phyloP scores from a whole-genome alignment of 2,329 filamentous ascomycete genomes.

The Boeremia exigua region DNA sequence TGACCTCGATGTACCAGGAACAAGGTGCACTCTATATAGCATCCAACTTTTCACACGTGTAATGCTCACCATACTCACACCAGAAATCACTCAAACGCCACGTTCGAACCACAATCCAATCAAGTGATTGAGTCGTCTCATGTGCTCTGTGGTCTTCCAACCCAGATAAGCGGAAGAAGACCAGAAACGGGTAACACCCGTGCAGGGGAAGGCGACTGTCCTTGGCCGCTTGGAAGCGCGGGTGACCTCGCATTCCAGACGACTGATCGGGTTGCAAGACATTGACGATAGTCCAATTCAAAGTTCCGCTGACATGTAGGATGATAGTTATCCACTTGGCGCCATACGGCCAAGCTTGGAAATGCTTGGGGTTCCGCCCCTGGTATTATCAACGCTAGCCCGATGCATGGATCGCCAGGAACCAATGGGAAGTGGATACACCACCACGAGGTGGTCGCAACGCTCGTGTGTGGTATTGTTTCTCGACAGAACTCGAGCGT shows the following conservation, averaged over 20 bases:
- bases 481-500: conserved; percentile 1
- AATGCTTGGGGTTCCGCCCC: conserved; percentile 24
- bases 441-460: conserved; percentile 20
- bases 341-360: conserved; percentile 21
- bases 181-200: conserved; percentile 1
- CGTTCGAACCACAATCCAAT: conserved; percentile 17
- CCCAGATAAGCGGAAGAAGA: conserved; percentile 10
- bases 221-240: conserved; percentile 25
- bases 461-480: conserved; percentile 13
- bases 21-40: conserved; percentile 24
- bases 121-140: conserved; percentile 15
- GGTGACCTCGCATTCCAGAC: conserved; percentile 1
- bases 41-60: background rate
- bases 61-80: conserved; percentile 3
- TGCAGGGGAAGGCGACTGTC: background rate
- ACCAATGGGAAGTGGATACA: conserved; percentile 18
- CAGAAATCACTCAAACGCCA: conserved; percentile 14
- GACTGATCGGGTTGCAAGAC: conserved; percentile 4
- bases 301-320: conserved; percentile 20
- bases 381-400: conserved; percentile 13
- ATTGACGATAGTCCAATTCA: conserved; percentile 10
- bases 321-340: conserved; percentile 24
- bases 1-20: conserved; percentile 6
- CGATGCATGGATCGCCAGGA: conserved; percentile 3
- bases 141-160: conserved; percentile 17